A percentile compares a stretch with the other conserved stretches of the same genome.
Evolutionary conservation across 129 eudicot genomes (phyloP).

Genomic region (Helianthus tuberosus): DNA sequence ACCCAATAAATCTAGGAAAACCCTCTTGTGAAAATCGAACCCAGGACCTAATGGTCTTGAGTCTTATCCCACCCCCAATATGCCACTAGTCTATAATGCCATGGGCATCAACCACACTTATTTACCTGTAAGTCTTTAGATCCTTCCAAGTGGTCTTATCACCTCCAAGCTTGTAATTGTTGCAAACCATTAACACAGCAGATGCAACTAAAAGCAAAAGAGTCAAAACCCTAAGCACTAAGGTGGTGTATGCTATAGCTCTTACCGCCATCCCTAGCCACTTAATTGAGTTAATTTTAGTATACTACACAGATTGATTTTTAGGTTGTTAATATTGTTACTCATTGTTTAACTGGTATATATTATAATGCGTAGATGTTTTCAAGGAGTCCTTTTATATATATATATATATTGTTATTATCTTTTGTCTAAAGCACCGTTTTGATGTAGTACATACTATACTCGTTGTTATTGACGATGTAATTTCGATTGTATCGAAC

Average conservation of each 20-base stretch:
- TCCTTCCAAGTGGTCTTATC: constrained; percentile 33
- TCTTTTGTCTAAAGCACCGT: not conserved
- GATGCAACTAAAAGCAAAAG: constrained; percentile 42
- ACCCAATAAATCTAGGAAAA: too few relatives aligned
- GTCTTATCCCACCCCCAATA: too few relatives aligned
- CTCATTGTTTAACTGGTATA: not conserved
- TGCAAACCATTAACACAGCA: constrained; percentile 32
- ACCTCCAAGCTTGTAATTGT: constrained; percentile 24
- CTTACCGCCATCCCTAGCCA: constrained; percentile 35
- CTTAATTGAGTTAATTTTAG: not conserved
- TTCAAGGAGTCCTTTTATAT: not conserved
- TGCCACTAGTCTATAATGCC: too few relatives aligned
- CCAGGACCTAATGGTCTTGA: too few relatives aligned
- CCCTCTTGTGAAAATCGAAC: too few relatives aligned
- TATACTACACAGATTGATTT: not conserved
- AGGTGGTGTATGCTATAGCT: constrained; percentile 29
- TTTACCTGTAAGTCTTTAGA: constrained; percentile 48
- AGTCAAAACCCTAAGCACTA: constrained; percentile 40
- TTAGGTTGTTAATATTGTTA: not conserved
- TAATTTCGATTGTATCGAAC: too few relatives aligned
- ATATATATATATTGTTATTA: too few relatives aligned
- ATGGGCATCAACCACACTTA: too few relatives aligned
- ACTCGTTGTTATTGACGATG: too few relatives aligned
- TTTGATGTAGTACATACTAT: not conserved
- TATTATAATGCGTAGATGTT: not conserved